Evolutionary conservation across 2,329 filamentous ascomycete genomes (phyloP).

Genomic region (Aspergillus arachidicola): DNA sequence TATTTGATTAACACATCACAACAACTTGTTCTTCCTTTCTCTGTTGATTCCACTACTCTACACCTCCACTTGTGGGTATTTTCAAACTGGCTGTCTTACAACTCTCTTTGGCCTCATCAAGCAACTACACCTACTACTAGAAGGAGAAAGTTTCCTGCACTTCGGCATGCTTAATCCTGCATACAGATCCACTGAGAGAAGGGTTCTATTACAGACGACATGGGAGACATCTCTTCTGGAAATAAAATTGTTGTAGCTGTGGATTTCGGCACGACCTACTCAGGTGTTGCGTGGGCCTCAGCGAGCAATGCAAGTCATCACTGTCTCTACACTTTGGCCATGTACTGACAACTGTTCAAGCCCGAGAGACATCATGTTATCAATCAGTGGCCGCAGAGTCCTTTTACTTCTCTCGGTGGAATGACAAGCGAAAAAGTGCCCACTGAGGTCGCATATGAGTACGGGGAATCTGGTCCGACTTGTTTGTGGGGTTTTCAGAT

Average conservation of each 20-base stretch:
- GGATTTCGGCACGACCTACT: slow-evolving; percentile 30
- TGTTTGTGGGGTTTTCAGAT: slow-evolving; percentile 25
- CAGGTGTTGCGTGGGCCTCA: slow-evolving; percentile 25
- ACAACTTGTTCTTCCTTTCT: neutral
- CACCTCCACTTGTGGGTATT: neutral
- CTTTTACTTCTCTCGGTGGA: slow-evolving; percentile 12
- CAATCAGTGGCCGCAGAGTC: slow-evolving; percentile 21
- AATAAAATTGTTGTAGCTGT: slow-evolving; percentile 21
- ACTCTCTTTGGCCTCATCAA: neutral
- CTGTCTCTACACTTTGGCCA: neutral
- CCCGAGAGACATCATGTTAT: slow-evolving; percentile 21
- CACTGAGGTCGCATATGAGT: slow-evolving; percentile 20
- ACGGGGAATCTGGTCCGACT: neutral
- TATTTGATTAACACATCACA: neutral
- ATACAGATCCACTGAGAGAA: neutral
- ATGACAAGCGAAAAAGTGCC: slow-evolving; percentile 28
- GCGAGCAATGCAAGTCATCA: slow-evolving; percentile 18
- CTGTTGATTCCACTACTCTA: neutral
- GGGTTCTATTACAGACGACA: neutral
- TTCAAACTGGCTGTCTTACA: neutral
- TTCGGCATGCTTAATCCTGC: neutral
- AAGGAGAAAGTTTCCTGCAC: neutral
- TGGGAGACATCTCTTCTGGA: neutral
- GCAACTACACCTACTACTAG: neutral
- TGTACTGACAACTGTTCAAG: slow-evolving; percentile 11